phyloP scores from a whole-genome alignment of 179 eudicot genomes.

The Beta corolliflora region DNA sequence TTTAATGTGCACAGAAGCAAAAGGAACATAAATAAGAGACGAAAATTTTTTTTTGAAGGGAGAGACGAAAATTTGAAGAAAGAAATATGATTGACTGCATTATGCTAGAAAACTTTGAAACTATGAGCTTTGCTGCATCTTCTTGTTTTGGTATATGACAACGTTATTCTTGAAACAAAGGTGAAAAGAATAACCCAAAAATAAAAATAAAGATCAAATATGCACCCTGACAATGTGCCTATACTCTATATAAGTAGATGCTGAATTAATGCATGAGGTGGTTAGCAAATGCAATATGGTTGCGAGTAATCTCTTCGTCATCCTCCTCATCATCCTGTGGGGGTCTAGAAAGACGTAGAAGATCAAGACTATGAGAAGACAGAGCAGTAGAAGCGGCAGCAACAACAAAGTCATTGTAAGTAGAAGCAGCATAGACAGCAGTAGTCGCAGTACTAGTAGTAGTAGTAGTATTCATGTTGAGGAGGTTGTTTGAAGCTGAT shows the following conservation, averaged over 20 bases:
- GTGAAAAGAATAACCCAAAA: not conserved
- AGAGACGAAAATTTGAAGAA: too few species aligned
- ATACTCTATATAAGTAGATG: not conserved
- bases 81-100: too few species aligned
- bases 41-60: too few species aligned
- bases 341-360: slow-evolving; percentile 38
- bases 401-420: slow-evolving; percentile 38
- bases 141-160: too few species aligned
- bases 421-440: slow-evolving; percentile 27
- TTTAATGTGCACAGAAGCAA: too few species aligned
- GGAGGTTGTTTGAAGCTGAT: slow-evolving; percentile 53
- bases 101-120: too few species aligned
- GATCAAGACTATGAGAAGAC: slow-evolving; percentile 51
- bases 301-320: slow-evolving; percentile 61
- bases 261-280: slow-evolving; percentile 36
- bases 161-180: too few species aligned
- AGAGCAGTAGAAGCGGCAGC: slow-evolving; percentile 31
- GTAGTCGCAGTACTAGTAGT: slow-evolving; percentile 10
- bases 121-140: too few species aligned
- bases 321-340: slow-evolving; percentile 48
- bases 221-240: not conserved
- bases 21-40: too few species aligned
- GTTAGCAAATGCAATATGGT: slow-evolving; percentile 46
- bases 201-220: not conserved
- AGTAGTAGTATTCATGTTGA: slow-evolving; percentile 20